Percentiles rank a stretch among this genome's conserved stretches.
phyloP scores from a whole-genome alignment of 2,329 filamentous ascomycete genomes.

The Claviceps cyperi region DNA sequence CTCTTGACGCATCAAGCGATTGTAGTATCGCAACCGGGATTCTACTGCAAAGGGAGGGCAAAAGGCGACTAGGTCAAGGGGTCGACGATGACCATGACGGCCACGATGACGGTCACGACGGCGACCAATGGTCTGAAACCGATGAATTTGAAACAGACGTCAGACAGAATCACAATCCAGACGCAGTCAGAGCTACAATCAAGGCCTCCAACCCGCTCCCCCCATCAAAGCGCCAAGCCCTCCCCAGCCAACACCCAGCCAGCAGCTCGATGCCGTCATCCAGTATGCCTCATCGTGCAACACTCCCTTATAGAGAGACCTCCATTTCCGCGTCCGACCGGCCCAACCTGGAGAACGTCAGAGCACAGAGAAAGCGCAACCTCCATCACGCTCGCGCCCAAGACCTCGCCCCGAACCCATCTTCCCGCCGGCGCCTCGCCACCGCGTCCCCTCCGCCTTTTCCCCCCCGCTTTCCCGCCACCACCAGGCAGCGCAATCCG shows the following conservation, averaged over 20 bases:
- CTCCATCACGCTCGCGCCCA: not conserved
- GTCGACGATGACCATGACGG: constrained; percentile 2
- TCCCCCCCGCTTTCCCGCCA: not conserved
- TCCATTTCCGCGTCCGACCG: not conserved
- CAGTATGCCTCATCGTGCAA: constrained; percentile 6
- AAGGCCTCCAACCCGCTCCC: constrained; percentile 2
- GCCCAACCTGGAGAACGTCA: not conserved
- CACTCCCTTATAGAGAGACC: not conserved
- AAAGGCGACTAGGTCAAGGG: not conserved
- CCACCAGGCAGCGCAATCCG: constrained; percentile 13
- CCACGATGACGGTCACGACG: constrained; percentile 8
- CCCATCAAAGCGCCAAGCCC: not conserved
- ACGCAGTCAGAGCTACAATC: constrained; percentile 10
- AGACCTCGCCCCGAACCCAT: no score
- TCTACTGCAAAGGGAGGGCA: not conserved
- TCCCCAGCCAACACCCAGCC: constrained; percentile 4
- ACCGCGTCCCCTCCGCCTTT: not conserved
- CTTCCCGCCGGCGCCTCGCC: not conserved
- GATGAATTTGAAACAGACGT: constrained; percentile 16
- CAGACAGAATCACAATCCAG: constrained; percentile 10
- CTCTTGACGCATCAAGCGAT: not conserved
- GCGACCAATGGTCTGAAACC: no score
- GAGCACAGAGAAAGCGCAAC: not conserved
- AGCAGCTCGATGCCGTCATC: constrained; percentile 8
- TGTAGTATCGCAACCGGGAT: not conserved